These are phyloP conservation scores for Candida tammaniensis DNA, from an alignment of 805 yeast genomes.

Conservation along the genomic window DNA sequence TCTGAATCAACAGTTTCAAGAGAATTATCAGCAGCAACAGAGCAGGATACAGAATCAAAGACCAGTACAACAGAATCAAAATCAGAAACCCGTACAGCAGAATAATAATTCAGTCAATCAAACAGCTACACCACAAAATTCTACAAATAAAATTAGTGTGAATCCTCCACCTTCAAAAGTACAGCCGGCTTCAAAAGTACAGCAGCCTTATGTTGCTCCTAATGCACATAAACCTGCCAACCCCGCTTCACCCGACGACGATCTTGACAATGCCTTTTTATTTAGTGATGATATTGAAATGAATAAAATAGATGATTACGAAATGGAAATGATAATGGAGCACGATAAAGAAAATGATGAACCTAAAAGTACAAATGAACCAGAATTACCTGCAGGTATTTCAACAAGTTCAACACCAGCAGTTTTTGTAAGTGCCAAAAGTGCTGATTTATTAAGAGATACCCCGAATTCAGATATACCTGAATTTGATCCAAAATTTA, in stretches of 20 bases:
- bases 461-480: constrained; percentile 48
- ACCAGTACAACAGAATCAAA: constrained; percentile 3
- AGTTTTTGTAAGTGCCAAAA: constrained; percentile 62
- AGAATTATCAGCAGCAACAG: constrained; percentile 1
- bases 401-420: too few species aligned
- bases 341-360: constrained; percentile 12
- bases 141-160: too few species aligned
- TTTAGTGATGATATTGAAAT: constrained; percentile 37
- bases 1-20: constrained; percentile 2
- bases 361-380: neutral
- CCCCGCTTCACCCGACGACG: too few species aligned
- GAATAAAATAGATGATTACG: constrained; percentile 23
- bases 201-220: too few species aligned
- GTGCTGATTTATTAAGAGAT: constrained; percentile 55
- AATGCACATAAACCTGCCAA: too few species aligned
- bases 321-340: constrained; percentile 19
- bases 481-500: constrained; percentile 49
- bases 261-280: constrained; percentile 35
- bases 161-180: too few species aligned
- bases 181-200: constrained; percentile 1
- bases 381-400: neutral
- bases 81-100: neutral
- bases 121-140: too few species aligned
- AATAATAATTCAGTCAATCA: neutral
- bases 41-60: neutral